Conservation (phyloP, 2,329 filamentous ascomycete species). For the Tolypocladium inflatum region DNA sequence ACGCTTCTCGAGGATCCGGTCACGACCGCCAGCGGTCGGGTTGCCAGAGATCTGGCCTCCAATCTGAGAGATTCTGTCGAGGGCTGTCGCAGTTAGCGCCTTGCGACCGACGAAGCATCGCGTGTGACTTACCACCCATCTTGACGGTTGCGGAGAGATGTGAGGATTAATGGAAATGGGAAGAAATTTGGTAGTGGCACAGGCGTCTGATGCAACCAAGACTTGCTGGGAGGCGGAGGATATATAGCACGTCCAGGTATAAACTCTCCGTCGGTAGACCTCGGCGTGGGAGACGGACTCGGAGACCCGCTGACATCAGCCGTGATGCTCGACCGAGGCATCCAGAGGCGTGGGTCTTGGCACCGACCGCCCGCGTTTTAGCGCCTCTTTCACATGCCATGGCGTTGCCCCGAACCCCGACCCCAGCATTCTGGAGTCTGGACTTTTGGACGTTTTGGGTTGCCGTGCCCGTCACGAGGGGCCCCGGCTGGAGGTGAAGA, state of each 20-base stretch:
- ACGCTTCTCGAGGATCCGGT: conserved; percentile 54
- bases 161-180: not conserved
- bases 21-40: conserved; percentile 40
- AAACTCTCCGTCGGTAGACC: not conserved
- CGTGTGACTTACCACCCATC: conserved; percentile 26
- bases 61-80: conserved; percentile 50
- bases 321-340: conserved; percentile 19
- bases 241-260: not conserved
- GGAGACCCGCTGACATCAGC: conserved; percentile 16
- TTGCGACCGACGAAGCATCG: not conserved
- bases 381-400: conserved; percentile 23
- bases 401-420: not conserved
- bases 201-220: not conserved
- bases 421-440: not conserved
- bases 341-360: conserved; percentile 15
- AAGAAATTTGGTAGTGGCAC: not conserved
- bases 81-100: conserved; percentile 27
- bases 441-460: not conserved
- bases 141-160: conserved; percentile 8
- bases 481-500: not conserved
- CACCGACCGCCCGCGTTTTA: conserved; percentile 3
- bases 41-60: conserved; percentile 55
- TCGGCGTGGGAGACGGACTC: conserved; percentile 2
- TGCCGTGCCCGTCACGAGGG: conserved; percentile 3
- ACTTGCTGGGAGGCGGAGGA: not conserved